Conservation (phyloP, 176 grass and related monocot genomes). For the Bonia amplexicaulis region DNA sequence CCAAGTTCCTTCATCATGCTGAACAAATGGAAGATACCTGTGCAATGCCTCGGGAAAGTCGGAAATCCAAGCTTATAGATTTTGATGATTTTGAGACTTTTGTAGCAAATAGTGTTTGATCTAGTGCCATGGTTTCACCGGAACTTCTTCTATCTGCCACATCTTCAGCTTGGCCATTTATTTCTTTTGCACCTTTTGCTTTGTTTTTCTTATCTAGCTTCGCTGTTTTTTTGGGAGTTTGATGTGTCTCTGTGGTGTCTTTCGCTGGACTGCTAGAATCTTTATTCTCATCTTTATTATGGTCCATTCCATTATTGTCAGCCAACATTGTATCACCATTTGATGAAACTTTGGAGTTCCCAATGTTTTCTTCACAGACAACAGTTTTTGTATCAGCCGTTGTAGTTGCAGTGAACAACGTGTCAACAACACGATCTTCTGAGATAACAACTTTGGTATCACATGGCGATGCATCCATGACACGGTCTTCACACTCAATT, state of each 20-base stretch:
- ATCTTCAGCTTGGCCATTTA: slow-evolving; percentile 14
- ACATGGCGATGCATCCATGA: slow-evolving; percentile 50
- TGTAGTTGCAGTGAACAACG: slow-evolving; percentile 17
- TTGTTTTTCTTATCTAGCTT: slow-evolving; percentile 41
- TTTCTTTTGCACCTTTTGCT: slow-evolving; percentile 51
- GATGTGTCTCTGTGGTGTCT: slow-evolving; percentile 20
- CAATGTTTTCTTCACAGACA: slow-evolving; percentile 63
- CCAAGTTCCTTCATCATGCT: not conserved
- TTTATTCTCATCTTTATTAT: slow-evolving; percentile 19
- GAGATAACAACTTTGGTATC: slow-evolving; percentile 96
- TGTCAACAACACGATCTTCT: slow-evolving; percentile 55
- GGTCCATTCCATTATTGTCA: slow-evolving; percentile 21
- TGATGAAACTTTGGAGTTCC: slow-evolving; percentile 30
- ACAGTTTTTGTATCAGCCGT: slow-evolving; percentile 65
- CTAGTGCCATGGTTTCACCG: slow-evolving; percentile 42
- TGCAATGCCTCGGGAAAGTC: slow-evolving; percentile 90
- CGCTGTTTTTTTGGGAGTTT: slow-evolving; percentile 24
- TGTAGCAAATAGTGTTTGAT: slow-evolving; percentile 65
- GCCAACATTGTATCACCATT: slow-evolving; percentile 12
- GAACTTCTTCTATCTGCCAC: slow-evolving; percentile 6
- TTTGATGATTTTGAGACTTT: slow-evolving; percentile 78
- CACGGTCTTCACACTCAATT: slow-evolving; percentile 30
- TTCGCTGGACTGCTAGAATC: slow-evolving; percentile 18
- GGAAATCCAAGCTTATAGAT: slow-evolving; percentile 95
- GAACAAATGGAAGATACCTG: slow-evolving; percentile 54